Evolutionary conservation across 345 rosid species (phyloP), one percentile per base, ranked within the genome.

Genomic region (Gossypium bickii): DNA sequence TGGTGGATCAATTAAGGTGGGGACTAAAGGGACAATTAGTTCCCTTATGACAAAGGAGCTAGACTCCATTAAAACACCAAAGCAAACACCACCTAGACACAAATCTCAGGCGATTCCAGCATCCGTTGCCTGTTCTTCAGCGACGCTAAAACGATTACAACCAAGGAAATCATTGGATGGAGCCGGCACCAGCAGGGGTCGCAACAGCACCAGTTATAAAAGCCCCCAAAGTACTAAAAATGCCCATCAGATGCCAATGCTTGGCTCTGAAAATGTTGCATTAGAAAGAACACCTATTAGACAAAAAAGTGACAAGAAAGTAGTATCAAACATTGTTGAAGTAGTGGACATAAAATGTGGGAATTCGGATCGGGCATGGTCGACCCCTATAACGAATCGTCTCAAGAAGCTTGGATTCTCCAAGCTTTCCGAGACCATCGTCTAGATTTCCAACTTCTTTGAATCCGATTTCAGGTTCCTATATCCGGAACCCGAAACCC

Each of bases 391-490:
- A 76, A 85, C 95, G 13, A 90, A 78, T 71, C 85, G 87, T 76
- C 94, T 95, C 80, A 95, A 85, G 88, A 95, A 95, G 85, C 97
- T 95, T 68, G 88, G 98, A 64, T 95, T 93, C 88, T 91, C 99
- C 27, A 95, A 91, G 85, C 94, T 95, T 73, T 87, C 88, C 1
- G 91, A 93, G 75, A 91, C 89, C 81, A 80, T 87, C 70, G 51
- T 80, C 82, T 95, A 90, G 78, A 77, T 78, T 61, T 80, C 83
- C 82, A 80, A 70, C 49, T 81, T 83, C 81, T 85, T 82, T 73
- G 70, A 78, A 44, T 90, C 90, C 44, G 83, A 85, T 65, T 88
- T 86, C 79, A 85, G 87, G 80, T 75, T 84, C 82, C 83, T 85
- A 78, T 86, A 90, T 60, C 76, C 68, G 63, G 81, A 82, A 0